Evolutionary conservation across 75 land plant genomes (phyloP).

Genomic region (Sequoia sempervirens): DNA sequence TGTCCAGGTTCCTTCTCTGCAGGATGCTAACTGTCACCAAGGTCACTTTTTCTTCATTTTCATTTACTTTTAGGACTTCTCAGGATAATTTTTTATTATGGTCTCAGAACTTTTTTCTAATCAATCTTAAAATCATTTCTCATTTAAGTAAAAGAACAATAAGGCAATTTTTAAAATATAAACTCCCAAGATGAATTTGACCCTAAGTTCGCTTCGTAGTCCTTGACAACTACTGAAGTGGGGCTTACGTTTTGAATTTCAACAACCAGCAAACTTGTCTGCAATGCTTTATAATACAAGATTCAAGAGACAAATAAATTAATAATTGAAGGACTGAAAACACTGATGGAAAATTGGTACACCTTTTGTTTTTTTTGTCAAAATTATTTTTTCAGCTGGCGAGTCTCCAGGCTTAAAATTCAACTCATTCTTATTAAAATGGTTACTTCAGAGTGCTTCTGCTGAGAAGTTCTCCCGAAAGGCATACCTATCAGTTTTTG

Average conservation of each 20-base stretch:
- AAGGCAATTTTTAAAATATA: background rate
- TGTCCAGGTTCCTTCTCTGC: constrained; percentile 80
- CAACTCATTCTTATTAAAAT: background rate
- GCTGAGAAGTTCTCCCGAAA: background rate
- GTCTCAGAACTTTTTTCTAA: background rate
- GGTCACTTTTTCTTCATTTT: constrained; percentile 26
- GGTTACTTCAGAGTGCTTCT: background rate
- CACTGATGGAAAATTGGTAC: background rate
- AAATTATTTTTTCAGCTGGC: background rate
- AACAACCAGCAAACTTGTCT: background rate
- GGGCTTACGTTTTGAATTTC: background rate
- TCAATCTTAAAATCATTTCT: background rate
- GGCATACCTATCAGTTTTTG: background rate
- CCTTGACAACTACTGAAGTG: background rate
- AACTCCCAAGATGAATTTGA: background rate
- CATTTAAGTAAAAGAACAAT: background rate
- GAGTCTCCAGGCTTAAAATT: background rate
- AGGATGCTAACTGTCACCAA: constrained; percentile 92
- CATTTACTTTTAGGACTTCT: background rate
- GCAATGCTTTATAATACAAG: background rate
- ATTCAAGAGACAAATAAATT: background rate
- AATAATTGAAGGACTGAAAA: background rate
- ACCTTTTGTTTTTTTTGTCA: background rate
- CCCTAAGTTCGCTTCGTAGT: background rate
- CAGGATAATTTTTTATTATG: background rate